A percentile compares a stretch with the other conserved stretches of the same genome.
Conservation (phyloP, 495 filamentous ascomycete genomes). For the Xylaria scruposa region DNA sequence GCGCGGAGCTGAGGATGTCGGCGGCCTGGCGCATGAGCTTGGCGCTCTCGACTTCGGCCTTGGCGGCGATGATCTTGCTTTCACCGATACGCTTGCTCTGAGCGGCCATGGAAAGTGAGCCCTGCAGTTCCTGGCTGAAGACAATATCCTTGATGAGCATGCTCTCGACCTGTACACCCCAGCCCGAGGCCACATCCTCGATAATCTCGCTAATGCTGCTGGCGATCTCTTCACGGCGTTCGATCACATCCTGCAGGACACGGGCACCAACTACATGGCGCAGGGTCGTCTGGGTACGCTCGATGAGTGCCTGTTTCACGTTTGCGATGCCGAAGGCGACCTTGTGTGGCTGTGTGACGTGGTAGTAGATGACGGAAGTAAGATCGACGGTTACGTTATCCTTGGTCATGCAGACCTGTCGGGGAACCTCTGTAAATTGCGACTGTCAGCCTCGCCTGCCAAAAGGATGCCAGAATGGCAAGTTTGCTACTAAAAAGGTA, state of each 20-base stretch:
- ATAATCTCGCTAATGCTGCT: slow-evolving; percentile 96
- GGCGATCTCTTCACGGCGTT: slow-evolving; percentile 97
- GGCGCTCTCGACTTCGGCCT: slow-evolving; percentile 95
- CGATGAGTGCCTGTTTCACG: slow-evolving; percentile 90
- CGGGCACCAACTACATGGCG: slow-evolving; percentile 97
- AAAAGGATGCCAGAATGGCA: neutral
- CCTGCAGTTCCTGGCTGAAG: slow-evolving; percentile 94
- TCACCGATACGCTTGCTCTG: slow-evolving; percentile 98
- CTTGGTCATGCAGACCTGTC: slow-evolving; percentile 99
- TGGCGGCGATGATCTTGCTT: slow-evolving; percentile 95
- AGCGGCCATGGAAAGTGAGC: slow-evolving; percentile 99
- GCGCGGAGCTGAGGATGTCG: slow-evolving; percentile 90
- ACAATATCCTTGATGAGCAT: slow-evolving; percentile 99
- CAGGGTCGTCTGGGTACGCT: slow-evolving; percentile 97
- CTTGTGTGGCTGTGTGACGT: slow-evolving; percentile 94
- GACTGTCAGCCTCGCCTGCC: neutral
- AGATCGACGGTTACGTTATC: slow-evolving; percentile 95
- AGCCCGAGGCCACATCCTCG: slow-evolving; percentile 90
- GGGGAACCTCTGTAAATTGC: slow-evolving; percentile 75
- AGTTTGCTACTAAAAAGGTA: neutral
- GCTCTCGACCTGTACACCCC: slow-evolving; percentile 95
- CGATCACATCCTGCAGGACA: slow-evolving; percentile 97
- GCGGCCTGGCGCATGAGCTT: slow-evolving; percentile 98
- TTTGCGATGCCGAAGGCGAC: slow-evolving; percentile 97
- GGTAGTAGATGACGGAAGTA: slow-evolving; percentile 99